phyloP scores from a whole-genome alignment of 129 eudicot genomes.

The Mikania micrantha region DNA sequence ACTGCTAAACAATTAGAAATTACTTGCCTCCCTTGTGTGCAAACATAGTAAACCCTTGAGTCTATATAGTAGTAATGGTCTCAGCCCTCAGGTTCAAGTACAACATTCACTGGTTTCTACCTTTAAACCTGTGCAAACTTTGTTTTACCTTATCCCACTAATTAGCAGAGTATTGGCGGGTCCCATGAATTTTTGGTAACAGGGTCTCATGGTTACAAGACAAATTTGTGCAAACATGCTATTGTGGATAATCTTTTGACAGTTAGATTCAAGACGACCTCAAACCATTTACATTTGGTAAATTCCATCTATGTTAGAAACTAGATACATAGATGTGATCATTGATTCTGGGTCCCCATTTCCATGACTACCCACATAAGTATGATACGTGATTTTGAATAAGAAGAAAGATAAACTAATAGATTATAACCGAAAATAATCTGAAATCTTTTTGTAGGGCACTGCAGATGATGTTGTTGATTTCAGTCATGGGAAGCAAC shows the following conservation, averaged over 20 bases:
- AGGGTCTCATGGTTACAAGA: too few relatives aligned
- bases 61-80: too few relatives aligned
- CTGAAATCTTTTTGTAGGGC: conserved; percentile 41
- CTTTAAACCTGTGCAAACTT: too few relatives aligned
- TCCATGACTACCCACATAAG: not conserved
- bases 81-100: too few relatives aligned
- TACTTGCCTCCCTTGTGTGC: too few relatives aligned
- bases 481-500: conserved; percentile 79
- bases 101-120: too few relatives aligned
- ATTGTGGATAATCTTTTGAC: not conserved
- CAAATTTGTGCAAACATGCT: not conserved
- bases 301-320: not conserved
- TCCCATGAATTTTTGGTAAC: too few relatives aligned
- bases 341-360: not conserved
- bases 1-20: not conserved
- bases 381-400: not conserved
- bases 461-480: conserved; percentile 88
- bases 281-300: too few relatives aligned
- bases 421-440: not conserved
- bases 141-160: too few relatives aligned
- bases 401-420: not conserved
- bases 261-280: not conserved
- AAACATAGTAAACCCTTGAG: too few relatives aligned
- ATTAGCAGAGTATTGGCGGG: too few relatives aligned
- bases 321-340: not conserved